These are phyloP conservation scores for Trichophyton schoenleinii DNA, from an alignment of 2,329 filamentous ascomycete species.

Conservation along the genomic window DNA sequence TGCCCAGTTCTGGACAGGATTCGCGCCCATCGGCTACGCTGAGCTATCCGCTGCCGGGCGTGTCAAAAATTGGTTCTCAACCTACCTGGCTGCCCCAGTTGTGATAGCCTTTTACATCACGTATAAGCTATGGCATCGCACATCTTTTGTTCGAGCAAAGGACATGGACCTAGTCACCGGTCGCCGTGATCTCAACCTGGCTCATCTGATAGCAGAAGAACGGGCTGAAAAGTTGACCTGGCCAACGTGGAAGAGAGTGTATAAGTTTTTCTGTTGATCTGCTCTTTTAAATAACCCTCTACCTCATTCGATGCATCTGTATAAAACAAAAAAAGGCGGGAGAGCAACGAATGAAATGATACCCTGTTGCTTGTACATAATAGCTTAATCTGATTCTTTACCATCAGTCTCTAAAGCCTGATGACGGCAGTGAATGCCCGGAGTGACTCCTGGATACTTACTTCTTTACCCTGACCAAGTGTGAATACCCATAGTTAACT, in stretches of 20 bases:
- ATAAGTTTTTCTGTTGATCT: constrained; percentile 10
- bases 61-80: constrained; percentile 19
- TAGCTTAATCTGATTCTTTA: not conserved
- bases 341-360: not conserved
- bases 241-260: constrained; percentile 11
- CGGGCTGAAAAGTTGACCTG: constrained; percentile 8
- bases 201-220: constrained; percentile 41
- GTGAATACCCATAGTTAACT: too few species aligned
- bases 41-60: constrained; percentile 9
- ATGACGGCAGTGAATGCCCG: not conserved
- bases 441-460: too few species aligned
- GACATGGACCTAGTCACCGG: constrained; percentile 57
- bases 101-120: constrained; percentile 37
- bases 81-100: constrained; percentile 20
- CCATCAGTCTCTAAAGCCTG: not conserved
- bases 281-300: not conserved
- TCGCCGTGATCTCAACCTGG: constrained; percentile 52
- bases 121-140: constrained; percentile 53
- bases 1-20: constrained; percentile 32
- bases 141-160: constrained; percentile 43
- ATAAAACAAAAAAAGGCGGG: not conserved
- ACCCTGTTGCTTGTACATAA: not conserved
- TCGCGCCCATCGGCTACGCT: constrained; percentile 11
- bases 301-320: not conserved
- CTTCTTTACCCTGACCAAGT: too few species aligned